Base-by-base conservation (phyloP, 2,329 filamentous ascomycete species). In the Trichophyton rubrum region DNA sequence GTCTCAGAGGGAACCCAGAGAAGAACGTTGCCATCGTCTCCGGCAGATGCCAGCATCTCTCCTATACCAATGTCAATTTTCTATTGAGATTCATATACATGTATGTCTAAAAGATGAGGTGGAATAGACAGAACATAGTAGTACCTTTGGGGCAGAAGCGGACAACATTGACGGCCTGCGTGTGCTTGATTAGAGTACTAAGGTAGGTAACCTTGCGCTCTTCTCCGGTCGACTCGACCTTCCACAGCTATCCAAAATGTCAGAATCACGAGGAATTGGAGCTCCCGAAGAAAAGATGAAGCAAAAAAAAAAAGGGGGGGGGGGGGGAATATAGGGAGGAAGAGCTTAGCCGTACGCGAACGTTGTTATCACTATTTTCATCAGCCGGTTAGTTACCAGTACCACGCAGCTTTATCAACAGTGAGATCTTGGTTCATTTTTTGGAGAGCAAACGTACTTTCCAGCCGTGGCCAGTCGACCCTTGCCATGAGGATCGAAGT, bases 141-240 rank as follows among this genome's bases (percentile, higher is more conserved):
- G 27, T 80, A 95, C 91, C 92, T 81, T 89, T 89, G 24, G 93
- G 93, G 68, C 89, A 89, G 85, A 93, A 99, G 68, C 93, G 85
- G 59, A 99, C 93, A 43, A 99, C 93, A 77, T 99, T 99, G 68
- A 99, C 93, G 51, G 93, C 90, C 74, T 97, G 92, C 22, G 91
- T 95, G 75, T 99, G 93, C 72, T 96, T 96, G 63, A 85, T 81
- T 60, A 99, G 82, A 1, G 92, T 96, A 13, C 90, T 90, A 40
- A 99, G 80, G 72, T 97, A 99, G 61, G 90, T 88, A 65, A 96
- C 89, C 70, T 87, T 95, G 63, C 90, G 83, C 68, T 95, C 89
- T 64, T 95, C 90, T 43, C 89, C 90, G 63, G 87, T 85, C 58
- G 82, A 79, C 65, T 96, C 90, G 67, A 99, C 82, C 75, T 85